Percentiles rank a stretch among this genome's conserved stretches.
phyloP scores from a whole-genome alignment of 2,329 filamentous ascomycete genomes.

The Fusarium piperis region DNA sequence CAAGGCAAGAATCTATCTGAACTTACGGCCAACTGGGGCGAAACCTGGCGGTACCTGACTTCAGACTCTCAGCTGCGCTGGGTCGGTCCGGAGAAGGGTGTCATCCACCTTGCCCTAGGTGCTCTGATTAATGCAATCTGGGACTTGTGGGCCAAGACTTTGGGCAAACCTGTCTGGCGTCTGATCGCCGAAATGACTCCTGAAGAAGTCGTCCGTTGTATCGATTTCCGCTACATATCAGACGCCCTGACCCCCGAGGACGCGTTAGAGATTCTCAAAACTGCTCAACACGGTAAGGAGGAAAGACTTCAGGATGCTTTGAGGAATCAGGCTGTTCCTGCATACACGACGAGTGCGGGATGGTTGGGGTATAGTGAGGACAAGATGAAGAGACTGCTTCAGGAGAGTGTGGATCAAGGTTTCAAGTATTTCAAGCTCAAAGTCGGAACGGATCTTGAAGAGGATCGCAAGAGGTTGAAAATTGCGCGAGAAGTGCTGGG shows the following conservation, averaged over 20 bases:
- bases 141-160: slow-evolving; percentile 93
- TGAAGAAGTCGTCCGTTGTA: slow-evolving; percentile 85
- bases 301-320: slow-evolving; percentile 78
- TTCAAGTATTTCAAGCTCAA: slow-evolving; percentile 93
- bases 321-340: slow-evolving; percentile 79
- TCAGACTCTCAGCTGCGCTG: slow-evolving; percentile 89
- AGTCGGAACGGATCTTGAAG: slow-evolving; percentile 78
- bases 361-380: slow-evolving; percentile 91
- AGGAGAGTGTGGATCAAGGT: slow-evolving; percentile 78
- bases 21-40: slow-evolving; percentile 82
- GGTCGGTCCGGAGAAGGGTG: slow-evolving; percentile 94
- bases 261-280: slow-evolving; percentile 75
- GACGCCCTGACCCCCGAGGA: slow-evolving; percentile 89
- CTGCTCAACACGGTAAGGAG: slow-evolving; percentile 73
- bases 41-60: slow-evolving; percentile 90
- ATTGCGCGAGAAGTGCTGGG: slow-evolving; percentile 85
- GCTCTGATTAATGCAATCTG: slow-evolving; percentile 91
- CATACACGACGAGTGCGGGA: slow-evolving; percentile 89
- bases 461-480: slow-evolving; percentile 73
- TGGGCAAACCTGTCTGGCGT: slow-evolving; percentile 89
- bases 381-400: slow-evolving; percentile 80
- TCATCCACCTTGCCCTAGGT: slow-evolving; percentile 90
- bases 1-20: slow-evolving; percentile 78
- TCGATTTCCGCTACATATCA: slow-evolving; percentile 94
- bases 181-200: slow-evolving; percentile 91